Percentiles rank a stretch among this genome's conserved stretches.
Evolutionary conservation across 1,139 yeast genomes (phyloP).

Genomic region (Pichia sp.): DNA sequence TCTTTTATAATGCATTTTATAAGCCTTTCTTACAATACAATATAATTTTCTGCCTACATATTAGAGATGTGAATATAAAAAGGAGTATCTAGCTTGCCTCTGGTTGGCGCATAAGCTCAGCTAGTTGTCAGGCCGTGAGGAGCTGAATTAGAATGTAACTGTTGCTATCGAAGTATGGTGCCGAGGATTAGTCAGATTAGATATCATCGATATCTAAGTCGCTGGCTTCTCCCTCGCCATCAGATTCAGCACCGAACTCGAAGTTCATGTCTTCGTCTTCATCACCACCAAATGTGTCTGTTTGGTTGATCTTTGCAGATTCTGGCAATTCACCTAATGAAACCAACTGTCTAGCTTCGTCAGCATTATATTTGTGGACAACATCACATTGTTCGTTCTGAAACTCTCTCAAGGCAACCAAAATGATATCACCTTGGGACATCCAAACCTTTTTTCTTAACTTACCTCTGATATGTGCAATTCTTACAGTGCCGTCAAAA

Average conservation of each 20-base stretch:
- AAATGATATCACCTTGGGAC: slow-evolving; percentile 96
- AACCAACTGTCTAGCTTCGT: slow-evolving; percentile 96
- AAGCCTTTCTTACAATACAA: background rate
- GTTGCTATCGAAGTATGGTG: background rate
- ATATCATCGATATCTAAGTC: slow-evolving; percentile 84
- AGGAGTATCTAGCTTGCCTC: background rate
- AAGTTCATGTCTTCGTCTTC: slow-evolving; percentile 97
- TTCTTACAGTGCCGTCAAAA: slow-evolving; percentile 88
- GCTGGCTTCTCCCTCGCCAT: slow-evolving; percentile 64
- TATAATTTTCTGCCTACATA: background rate
- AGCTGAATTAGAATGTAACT: background rate
- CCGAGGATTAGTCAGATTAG: slow-evolving; percentile 32
- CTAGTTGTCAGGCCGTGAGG: background rate
- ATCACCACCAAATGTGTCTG: slow-evolving; percentile 94
- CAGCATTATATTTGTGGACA: slow-evolving; percentile 92
- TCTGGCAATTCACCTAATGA: slow-evolving; percentile 96
- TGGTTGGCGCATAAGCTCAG: background rate
- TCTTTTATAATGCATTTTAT: background rate
- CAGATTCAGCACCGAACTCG: slow-evolving; percentile 95
- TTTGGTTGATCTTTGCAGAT: slow-evolving; percentile 94
- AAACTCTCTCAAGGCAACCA: slow-evolving; percentile 95
- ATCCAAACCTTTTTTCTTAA: slow-evolving; percentile 99
- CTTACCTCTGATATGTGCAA: slow-evolving; percentile 98
- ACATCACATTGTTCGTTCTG: slow-evolving; percentile 99
- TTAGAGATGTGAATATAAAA: background rate